phyloP scores from a whole-genome alignment of 1,139 yeast species.

The Geotrichum fermentans region DNA sequence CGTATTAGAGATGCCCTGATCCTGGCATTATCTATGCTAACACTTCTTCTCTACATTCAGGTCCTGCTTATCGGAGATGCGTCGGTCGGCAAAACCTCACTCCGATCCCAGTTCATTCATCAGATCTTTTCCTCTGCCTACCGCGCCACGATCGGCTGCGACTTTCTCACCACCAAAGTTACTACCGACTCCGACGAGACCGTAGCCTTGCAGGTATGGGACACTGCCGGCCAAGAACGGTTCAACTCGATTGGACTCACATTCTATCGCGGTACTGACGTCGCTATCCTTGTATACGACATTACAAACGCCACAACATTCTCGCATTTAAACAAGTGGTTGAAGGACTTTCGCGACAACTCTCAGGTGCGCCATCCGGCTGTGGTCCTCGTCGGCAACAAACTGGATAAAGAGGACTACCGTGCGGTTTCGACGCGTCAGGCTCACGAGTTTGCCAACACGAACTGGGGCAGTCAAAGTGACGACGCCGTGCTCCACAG shows the following conservation, averaged over 20 bases:
- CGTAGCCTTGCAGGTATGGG: slow-evolving; percentile 56
- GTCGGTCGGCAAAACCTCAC: slow-evolving; percentile 60
- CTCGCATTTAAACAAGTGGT: slow-evolving; percentile 50
- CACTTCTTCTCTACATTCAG: slow-evolving; percentile 26
- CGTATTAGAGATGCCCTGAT: too few relatives aligned
- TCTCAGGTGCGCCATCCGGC: slow-evolving; percentile 50
- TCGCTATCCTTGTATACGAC: slow-evolving; percentile 54
- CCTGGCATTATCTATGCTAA: neutral
- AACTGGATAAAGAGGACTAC: slow-evolving; percentile 40
- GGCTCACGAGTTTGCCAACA: slow-evolving; percentile 24
- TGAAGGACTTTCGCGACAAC: slow-evolving; percentile 47
- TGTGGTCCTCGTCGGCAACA: slow-evolving; percentile 54
- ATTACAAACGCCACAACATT: slow-evolving; percentile 51
- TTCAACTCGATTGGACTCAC: slow-evolving; percentile 57
- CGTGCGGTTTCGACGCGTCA: slow-evolving; percentile 24
- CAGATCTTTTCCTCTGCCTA: slow-evolving; percentile 56
- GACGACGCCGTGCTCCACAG: slow-evolving; percentile 9
- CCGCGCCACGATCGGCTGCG: slow-evolving; percentile 61
- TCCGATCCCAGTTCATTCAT: slow-evolving; percentile 55
- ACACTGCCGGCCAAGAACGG: slow-evolving; percentile 64
- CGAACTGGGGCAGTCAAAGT: slow-evolving; percentile 18
- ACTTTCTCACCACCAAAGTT: slow-evolving; percentile 49
- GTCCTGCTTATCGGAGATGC: slow-evolving; percentile 57
- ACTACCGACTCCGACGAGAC: slow-evolving; percentile 22
- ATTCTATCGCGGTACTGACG: slow-evolving; percentile 58